phyloP scores from a whole-genome alignment of 495 filamentous ascomycete genomes.

The Trypethelium eluteriae region DNA sequence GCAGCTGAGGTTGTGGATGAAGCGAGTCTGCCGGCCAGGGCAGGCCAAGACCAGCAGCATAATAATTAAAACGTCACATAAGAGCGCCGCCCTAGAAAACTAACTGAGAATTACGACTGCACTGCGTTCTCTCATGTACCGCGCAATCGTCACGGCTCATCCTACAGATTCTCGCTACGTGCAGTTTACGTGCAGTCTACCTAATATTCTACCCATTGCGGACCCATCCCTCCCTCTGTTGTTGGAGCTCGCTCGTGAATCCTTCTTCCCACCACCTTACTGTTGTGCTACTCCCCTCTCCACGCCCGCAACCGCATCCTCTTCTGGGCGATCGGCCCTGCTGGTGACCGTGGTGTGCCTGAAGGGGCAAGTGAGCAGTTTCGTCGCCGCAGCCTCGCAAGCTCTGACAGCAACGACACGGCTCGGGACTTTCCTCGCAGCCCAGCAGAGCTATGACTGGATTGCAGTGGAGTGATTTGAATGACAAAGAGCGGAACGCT shows the following conservation, averaged over 20 bases:
- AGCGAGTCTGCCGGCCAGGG: slow-evolving; percentile 7
- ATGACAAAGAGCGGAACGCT: slow-evolving; percentile 1
- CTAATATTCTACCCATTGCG: not conserved
- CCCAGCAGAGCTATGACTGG: not conserved
- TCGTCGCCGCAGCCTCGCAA: slow-evolving; percentile 7
- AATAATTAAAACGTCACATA: slow-evolving; percentile 12
- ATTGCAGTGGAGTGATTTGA: not conserved
- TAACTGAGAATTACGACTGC: no score
- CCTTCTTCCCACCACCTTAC: not conserved
- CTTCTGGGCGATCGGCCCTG: not conserved
- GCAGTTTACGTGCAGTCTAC: not conserved
- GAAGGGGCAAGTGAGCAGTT: slow-evolving; percentile 9
- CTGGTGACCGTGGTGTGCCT: not conserved
- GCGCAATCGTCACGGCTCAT: not conserved
- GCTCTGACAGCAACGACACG: slow-evolving; percentile 9
- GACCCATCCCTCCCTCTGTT: not conserved
- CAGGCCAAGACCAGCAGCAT: not conserved
- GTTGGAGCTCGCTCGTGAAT: not conserved
- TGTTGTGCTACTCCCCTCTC: not conserved
- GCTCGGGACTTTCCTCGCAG: not conserved
- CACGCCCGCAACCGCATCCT: not conserved
- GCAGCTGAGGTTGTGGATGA: slow-evolving; percentile 9
- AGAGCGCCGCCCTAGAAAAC: not conserved
- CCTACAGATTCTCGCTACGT: no score
- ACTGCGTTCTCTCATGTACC: not conserved